A percentile compares a stretch with the other conserved stretches of the same genome.
Conservation (phyloP, 2,329 filamentous ascomycete genomes). For the Penicillium sp. region DNA sequence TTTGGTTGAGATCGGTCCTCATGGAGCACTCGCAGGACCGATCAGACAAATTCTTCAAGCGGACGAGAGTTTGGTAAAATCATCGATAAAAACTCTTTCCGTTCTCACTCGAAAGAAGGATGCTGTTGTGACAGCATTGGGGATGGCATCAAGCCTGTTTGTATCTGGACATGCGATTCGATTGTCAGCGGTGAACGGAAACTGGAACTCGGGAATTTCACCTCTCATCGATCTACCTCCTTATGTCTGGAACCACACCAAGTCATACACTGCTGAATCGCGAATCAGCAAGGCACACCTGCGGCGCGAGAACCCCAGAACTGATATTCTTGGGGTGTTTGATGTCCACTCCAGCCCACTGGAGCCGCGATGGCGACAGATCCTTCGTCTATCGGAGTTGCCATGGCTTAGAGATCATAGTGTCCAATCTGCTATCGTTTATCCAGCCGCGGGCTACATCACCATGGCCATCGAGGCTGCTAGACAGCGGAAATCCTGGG, state of each 20-base stretch:
- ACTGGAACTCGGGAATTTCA: not conserved
- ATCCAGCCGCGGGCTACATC: not conserved
- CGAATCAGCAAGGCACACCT: not conserved
- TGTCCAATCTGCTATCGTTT: not conserved
- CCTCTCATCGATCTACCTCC: not conserved
- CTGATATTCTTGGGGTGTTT: not conserved
- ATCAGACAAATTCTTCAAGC: constrained; percentile 5
- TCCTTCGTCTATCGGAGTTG: not conserved
- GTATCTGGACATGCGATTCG: not conserved
- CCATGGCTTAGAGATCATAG: not conserved
- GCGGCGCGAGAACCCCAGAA: not conserved
- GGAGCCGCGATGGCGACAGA: not conserved
- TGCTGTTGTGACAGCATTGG: not conserved
- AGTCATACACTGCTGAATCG: not conserved
- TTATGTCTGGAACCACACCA: not conserved
- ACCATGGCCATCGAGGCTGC: not conserved
- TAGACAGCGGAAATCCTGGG: not conserved
- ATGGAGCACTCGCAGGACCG: not conserved
- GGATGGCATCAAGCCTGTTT: not conserved
- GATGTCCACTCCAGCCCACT: not conserved
- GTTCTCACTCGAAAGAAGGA: not conserved
- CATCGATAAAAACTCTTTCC: not conserved
- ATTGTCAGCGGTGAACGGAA: not conserved
- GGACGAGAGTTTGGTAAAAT: not conserved
- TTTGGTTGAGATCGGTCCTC: not conserved